Percentiles rank a stretch among this genome's conserved stretches.
Evolutionary conservation across 2,329 filamentous ascomycete species (phyloP).

Genomic region (Pseudogymnoascus sp.): DNA sequence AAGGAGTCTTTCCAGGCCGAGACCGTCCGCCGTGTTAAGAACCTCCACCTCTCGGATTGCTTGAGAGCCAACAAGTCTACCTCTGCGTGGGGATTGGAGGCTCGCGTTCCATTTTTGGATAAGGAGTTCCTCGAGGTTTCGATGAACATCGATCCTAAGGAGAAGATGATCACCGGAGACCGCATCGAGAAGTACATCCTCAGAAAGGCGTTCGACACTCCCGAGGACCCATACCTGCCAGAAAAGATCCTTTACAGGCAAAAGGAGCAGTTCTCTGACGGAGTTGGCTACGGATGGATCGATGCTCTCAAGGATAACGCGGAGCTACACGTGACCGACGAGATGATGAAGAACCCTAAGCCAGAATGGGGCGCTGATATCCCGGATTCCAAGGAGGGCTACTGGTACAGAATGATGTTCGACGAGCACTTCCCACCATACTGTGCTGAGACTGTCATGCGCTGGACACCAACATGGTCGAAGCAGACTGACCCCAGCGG

Average conservation of each 20-base stretch:
- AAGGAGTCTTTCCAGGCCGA: conserved; percentile 92
- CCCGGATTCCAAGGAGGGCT: conserved; percentile 93
- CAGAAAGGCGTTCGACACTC: conserved; percentile 93
- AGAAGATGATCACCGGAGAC: conserved; percentile 86
- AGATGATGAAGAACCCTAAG: conserved; percentile 98
- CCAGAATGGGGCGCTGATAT: conserved; percentile 89
- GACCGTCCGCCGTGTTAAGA: conserved; percentile 88
- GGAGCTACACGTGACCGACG: conserved; percentile 80
- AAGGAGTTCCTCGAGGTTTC: conserved; percentile 88
- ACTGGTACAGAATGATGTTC: conserved; percentile 98
- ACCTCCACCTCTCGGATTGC: conserved; percentile 93
- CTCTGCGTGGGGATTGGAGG: conserved; percentile 94
- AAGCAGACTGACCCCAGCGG: conserved; percentile 94
- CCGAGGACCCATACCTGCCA: conserved; percentile 89
- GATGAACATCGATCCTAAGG: conserved; percentile 89
- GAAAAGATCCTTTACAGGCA: conserved; percentile 95
- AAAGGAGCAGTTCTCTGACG: conserved; percentile 99
- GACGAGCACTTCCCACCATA: conserved; percentile 94
- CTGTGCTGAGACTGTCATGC: conserved; percentile 87
- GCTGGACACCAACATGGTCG: conserved; percentile 97
- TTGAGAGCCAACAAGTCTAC: conserved; percentile 98
- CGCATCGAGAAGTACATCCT: conserved; percentile 96
- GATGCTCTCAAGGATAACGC: conserved; percentile 94
- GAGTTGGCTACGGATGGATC: conserved; percentile 98
- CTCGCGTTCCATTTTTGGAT: conserved; percentile 94